These are phyloP conservation scores for Conringia planisiliqua DNA, from an alignment of 345 rosid species.

Conservation along the genomic window DNA sequence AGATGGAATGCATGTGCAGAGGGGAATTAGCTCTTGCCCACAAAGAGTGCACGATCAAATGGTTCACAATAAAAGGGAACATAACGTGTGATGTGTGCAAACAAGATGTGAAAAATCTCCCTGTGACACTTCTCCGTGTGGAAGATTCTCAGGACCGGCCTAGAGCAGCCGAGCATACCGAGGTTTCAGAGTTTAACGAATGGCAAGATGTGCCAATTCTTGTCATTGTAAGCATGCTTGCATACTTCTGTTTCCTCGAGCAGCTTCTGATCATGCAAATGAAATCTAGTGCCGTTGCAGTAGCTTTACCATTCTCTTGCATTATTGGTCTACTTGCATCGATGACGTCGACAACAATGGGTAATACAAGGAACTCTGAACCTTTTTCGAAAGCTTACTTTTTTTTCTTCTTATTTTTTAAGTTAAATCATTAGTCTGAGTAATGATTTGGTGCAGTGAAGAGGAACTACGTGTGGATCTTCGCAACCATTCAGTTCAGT, in stretches of 20 bases:
- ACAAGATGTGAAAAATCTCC: slow-evolving; percentile 76
- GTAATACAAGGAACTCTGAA: slow-evolving; percentile 32
- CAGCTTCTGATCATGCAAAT: slow-evolving; percentile 54
- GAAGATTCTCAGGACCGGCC: slow-evolving; percentile 49
- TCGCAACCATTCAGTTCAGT: slow-evolving; percentile 61
- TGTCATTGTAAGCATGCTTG: slow-evolving; percentile 66
- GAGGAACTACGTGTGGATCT: slow-evolving; percentile 66
- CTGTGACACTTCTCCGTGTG: slow-evolving; percentile 82
- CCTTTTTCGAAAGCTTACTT: no score
- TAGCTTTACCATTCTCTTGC: slow-evolving; percentile 86
- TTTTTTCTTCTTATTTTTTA: background rate
- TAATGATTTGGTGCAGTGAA: slow-evolving; percentile 39
- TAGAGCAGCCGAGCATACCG: slow-evolving; percentile 33
- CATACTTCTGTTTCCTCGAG: slow-evolving; percentile 66
- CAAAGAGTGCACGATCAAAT: slow-evolving; percentile 74
- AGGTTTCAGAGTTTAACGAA: slow-evolving; percentile 47
- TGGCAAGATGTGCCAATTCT: slow-evolving; percentile 93
- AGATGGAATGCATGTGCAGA: slow-evolving; percentile 97
- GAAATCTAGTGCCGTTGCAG: slow-evolving; percentile 71
- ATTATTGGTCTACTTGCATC: slow-evolving; percentile 74
- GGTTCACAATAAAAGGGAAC: slow-evolving; percentile 97
- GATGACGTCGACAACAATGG: slow-evolving; percentile 81
- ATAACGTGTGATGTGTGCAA: slow-evolving; percentile 91
- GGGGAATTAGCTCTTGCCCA: slow-evolving; percentile 91
- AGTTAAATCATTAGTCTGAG: background rate